Base-by-base conservation (phyloP, 2,329 filamentous ascomycete species). In the Penicillium aurantiogriseum region DNA sequence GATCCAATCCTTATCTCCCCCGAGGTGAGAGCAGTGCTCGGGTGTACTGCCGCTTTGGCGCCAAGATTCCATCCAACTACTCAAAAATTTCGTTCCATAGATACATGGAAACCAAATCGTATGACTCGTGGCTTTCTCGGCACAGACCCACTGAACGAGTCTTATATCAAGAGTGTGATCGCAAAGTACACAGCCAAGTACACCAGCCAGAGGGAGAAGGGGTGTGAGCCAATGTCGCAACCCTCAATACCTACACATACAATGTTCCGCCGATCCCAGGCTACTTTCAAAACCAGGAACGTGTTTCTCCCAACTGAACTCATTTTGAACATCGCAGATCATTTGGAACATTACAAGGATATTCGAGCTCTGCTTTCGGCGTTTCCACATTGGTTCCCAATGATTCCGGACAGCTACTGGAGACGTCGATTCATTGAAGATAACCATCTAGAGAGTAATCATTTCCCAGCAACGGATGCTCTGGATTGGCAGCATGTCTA, bases 401-500 rank as follows among this genome's bases (percentile, higher is more conserved):
- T 51, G 49, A n/a, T 51, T 5, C 27, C 38, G 9, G 15, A 33
- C 2, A 25, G 38, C 13, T 51, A 43, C 21, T 51, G 38, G 36
- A 43, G 27, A 33, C 13, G 38, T 19, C 38, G 38, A 17, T 43
- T 43, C 27, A n/a, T 40, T 13, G 27, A 51, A 2, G 19, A 43
- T n/a, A 43, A 43, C 27, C n/a, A 6, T 13, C 25, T 51, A 11
- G 4, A 31, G 1, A n/a, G 17, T 17, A 9, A n/a, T 8, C 2
- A 13, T 13, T 43, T 23, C 15, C 48, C 38, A 13, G 5, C 48
- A 29, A 36, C 5, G 10, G n/a, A 50, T 40, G 23, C 25, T 29
- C 4, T 50, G n/a, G 47, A 50, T 15, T 50, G 48, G 25, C 48
- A 51, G 3, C 13, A 40, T 51, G 9, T 49, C 17, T 36, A 51